phyloP scores from a whole-genome alignment of 768 basidiomycete genomes.

The Agrocybe chaxingu region DNA sequence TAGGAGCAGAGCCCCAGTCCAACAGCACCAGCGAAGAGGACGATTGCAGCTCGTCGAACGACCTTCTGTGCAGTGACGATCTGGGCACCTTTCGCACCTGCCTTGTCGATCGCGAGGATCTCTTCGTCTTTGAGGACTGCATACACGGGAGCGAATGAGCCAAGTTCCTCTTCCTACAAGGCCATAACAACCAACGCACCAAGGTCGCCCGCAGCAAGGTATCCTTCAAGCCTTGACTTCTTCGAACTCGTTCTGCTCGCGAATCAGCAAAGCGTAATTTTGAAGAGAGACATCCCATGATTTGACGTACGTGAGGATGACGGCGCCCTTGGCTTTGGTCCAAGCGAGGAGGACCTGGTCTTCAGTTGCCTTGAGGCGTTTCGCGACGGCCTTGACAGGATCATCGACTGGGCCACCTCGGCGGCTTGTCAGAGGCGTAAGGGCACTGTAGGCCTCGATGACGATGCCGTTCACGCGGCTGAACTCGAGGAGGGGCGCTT shows the following conservation, averaged over 20 bases:
- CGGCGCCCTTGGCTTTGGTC: conserved; percentile 66
- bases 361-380: conserved; percentile 43
- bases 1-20: conserved; percentile 20
- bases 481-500: conserved; percentile 43
- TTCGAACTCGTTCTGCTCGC: conserved; percentile 58
- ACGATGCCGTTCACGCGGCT: conserved; percentile 45
- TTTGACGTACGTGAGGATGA: conserved; percentile 53
- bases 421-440: conserved; percentile 59
- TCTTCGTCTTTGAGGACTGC: conserved; percentile 50
- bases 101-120: conserved; percentile 52
- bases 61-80: conserved; percentile 8
- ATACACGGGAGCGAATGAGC: neutral
- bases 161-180: neutral
- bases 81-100: conserved; percentile 42
- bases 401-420: conserved; percentile 65
- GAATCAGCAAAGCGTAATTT: neutral
- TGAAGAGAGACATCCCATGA: neutral
- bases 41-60: conserved; percentile 14
- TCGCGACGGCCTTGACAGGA: conserved; percentile 52
- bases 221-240: conserved; percentile 61
- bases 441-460: conserved; percentile 67
- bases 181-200: conserved; percentile 28
- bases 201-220: conserved; percentile 65
- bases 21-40: conserved; percentile 16
- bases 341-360: conserved; percentile 74